phyloP scores from a whole-genome alignment of 192 early-diverging fungal genomes.

The Martensiomyces pterosporus region DNA sequence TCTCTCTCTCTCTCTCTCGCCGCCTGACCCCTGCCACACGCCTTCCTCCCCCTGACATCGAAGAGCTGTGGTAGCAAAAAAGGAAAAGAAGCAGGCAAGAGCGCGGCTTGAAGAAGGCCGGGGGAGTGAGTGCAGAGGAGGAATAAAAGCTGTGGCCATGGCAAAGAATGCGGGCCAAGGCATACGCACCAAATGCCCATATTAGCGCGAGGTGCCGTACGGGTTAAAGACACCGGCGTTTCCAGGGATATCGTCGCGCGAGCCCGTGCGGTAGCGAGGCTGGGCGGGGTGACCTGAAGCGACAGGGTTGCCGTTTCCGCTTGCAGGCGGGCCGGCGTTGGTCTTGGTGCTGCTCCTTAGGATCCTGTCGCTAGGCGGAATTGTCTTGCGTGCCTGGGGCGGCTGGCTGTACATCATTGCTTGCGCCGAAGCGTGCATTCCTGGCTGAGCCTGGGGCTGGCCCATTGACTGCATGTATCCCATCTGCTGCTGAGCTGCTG shows the following conservation, averaged over 20 bases:
- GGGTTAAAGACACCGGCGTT: conserved; percentile 21
- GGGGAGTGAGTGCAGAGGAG: no score
- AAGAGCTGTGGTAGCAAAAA: no score
- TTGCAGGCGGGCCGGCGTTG: conserved; percentile 9
- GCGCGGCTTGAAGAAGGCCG: not conserved
- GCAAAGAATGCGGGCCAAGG: no score
- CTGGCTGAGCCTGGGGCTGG: conserved; percentile 22
- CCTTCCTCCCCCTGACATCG: no score
- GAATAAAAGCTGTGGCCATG: no score
- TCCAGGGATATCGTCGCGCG: conserved; percentile 29
- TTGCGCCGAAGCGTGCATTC: conserved; percentile 23
- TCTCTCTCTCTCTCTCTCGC: no score
- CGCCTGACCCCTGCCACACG: no score
- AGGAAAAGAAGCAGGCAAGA: not conserved
- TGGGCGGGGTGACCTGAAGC: conserved; percentile 13
- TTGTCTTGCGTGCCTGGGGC: conserved; percentile 18
- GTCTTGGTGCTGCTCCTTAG: conserved; percentile 45
- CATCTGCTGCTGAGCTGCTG: conserved; percentile 23
- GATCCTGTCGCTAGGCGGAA: conserved; percentile 39
- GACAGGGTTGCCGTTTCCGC: conserved; percentile 14
- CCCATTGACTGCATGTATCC: conserved; percentile 35
- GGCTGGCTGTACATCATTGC: conserved; percentile 38
- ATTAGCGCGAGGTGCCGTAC: conserved; percentile 31
- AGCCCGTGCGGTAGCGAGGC: conserved; percentile 39
- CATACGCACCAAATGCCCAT: no score